These are phyloP conservation scores for Lumnitzera littorea DNA, from an alignment of 345 rosid species.

Conservation along the genomic window DNA sequence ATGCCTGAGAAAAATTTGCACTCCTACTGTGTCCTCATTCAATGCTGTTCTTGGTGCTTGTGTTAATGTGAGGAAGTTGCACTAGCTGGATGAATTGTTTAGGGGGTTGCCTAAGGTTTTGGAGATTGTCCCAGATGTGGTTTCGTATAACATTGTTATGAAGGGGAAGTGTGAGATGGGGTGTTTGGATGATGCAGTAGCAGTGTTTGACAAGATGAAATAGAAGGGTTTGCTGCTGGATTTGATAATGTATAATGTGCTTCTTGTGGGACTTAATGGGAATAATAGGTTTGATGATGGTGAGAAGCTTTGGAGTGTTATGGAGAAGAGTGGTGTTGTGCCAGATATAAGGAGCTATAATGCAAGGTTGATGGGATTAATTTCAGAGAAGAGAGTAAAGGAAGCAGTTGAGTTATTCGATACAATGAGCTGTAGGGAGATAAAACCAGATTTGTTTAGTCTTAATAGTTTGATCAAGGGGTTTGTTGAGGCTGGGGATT, in stretches of 20 bases:
- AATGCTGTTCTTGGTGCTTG: slow-evolving; percentile 55
- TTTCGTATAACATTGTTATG: slow-evolving; percentile 47
- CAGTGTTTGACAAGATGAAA: slow-evolving; percentile 50
- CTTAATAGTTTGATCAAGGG: slow-evolving; percentile 53
- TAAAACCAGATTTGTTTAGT: slow-evolving; percentile 40
- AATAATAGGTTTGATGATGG: slow-evolving; percentile 41
- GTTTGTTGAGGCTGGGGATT: slow-evolving; percentile 28
- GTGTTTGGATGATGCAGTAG: slow-evolving; percentile 30
- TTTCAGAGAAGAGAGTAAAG: slow-evolving; percentile 22
- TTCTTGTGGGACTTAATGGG: slow-evolving; percentile 35
- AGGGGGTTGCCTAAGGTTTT: slow-evolving; percentile 38
- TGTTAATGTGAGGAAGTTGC: slow-evolving; percentile 43
- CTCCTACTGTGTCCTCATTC: slow-evolving; percentile 52
- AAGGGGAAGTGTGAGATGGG: slow-evolving; percentile 55
- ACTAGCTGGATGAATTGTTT: slow-evolving; percentile 29
- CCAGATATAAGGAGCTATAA: slow-evolving; percentile 54
- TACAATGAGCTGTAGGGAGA: slow-evolving; percentile 39
- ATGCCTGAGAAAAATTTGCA: slow-evolving; percentile 46
- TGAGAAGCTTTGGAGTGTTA: slow-evolving; percentile 49
- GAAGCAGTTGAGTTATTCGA: slow-evolving; percentile 37
- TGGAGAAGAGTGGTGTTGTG: slow-evolving; percentile 33
- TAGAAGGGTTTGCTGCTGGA: slow-evolving; percentile 39
- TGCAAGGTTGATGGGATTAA: slow-evolving; percentile 46
- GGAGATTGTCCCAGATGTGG: slow-evolving; percentile 38
- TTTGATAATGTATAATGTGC: slow-evolving; percentile 48